Evolutionary conservation across 169 alveolate species (phyloP), one percentile per base, ranked within the genome.

Genomic region (Perkinsus olseni): DNA sequence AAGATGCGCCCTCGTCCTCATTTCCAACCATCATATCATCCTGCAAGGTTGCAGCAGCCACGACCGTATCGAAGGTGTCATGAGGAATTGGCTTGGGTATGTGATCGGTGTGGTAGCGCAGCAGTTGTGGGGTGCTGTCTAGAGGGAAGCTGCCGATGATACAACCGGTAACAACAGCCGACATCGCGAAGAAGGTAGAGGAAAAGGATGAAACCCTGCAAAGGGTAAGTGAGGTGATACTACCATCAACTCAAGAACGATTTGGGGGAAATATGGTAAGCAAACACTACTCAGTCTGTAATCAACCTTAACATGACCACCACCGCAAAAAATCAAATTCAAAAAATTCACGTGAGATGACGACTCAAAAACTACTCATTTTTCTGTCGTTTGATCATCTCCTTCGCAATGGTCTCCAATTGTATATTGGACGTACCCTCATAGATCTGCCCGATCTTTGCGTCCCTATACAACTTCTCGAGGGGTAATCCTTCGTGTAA

Each of bases 401-500:
- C 6, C 17, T 45, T 45, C 6, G 62, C 62, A 10, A 93, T 92
- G 40, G 94, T 91, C 74, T 93, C 62, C 0, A 93, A 92, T 92
- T 74, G 93, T 37, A 91, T 74, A 39, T 48, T 51, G 38, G 50
- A 34, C 0, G 95, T 93, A 0, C 92, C 95, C 31, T 74, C 95
- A 38, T 74, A 93, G 38, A 74, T 91, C 28, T 92, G 40, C 34
- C 92, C 94, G 24, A 91, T 91, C 39, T 93, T 93, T 24, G 92
- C 31, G 39, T 91, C 95, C 31, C 95, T 28, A 91, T 17, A 93
- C 74, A 91, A 91, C 40, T 93, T 93, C 91, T 93, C 95, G 39
- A 28, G 31, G 92, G 74, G 91, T 38, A 93, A 8, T 51, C 92
- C 51, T 74, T 48, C 39, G 91, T 74, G 50, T 21, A 39, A 4